A percentile compares a stretch with the other conserved stretches of the same genome.
Evolutionary conservation across 1,284 basidiomycete species (phyloP).

Genomic region (Trametes hirsuta): DNA sequence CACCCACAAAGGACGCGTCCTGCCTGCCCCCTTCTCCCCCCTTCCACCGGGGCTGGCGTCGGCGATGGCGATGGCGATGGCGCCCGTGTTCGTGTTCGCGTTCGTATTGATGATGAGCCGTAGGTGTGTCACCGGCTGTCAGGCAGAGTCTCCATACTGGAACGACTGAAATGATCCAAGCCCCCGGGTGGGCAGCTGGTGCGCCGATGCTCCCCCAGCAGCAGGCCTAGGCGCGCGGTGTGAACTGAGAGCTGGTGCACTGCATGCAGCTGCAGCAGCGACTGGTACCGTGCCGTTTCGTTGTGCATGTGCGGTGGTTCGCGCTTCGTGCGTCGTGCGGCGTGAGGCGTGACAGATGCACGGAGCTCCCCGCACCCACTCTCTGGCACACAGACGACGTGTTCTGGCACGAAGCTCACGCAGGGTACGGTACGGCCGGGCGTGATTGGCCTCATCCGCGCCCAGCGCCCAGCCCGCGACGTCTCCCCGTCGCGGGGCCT

Average conservation of each 20-base stretch:
- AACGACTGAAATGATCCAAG: constrained; percentile 3
- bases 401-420: no score
- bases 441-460: background rate
- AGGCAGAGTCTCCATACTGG: background rate
- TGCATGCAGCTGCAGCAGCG: no score
- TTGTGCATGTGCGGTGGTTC: background rate
- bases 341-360: no score
- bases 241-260: background rate
- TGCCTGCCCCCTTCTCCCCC: no score
- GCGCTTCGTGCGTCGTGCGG: no score
- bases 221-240: background rate
- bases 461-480: background rate
- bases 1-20: constrained; percentile 11
- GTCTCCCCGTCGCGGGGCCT: background rate
- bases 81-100: no score
- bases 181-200: background rate
- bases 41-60: no score
- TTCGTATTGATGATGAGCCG: background rate
- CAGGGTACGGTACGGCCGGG: background rate
- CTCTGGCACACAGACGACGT: no score
- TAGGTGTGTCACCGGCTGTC: background rate
- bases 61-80: no score
- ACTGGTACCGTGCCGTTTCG: no score
- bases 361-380: no score
- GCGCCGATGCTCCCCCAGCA: background rate